phyloP scores from a whole-genome alignment of 306 rosid genomes.

The Astragalus membranaceus region DNA sequence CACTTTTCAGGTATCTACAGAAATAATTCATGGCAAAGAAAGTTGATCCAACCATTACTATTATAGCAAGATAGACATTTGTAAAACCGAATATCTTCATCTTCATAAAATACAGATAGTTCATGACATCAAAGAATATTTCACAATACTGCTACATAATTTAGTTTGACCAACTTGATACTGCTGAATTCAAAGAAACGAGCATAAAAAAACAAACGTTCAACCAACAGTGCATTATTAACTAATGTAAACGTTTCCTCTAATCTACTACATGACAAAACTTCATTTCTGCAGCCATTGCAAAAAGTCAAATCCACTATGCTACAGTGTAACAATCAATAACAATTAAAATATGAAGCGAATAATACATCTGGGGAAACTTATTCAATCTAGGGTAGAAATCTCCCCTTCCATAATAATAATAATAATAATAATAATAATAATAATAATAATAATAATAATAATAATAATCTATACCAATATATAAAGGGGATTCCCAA shows the following conservation, averaged over 20 bases:
- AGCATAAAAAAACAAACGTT: background rate
- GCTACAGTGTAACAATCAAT: background rate
- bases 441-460: no score
- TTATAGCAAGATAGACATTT: constrained; percentile 11
- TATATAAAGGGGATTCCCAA: no score
- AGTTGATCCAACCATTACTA: background rate
- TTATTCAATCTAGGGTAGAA: background rate
- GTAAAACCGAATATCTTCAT: background rate
- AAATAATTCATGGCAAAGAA: constrained; percentile 7
- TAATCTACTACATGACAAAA: background rate
- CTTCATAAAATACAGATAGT: background rate
- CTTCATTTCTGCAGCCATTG: background rate
- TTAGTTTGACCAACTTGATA: constrained; percentile 5
- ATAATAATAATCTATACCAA: no score
- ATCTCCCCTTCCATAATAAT: constrained; percentile 4
- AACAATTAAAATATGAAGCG: background rate
- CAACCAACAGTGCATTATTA: background rate
- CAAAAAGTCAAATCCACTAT: background rate
- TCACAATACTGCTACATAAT: background rate
- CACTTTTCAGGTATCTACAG: constrained; percentile 86
- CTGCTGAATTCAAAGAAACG: constrained; percentile 1
- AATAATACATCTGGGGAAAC: background rate
- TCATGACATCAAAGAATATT: constrained; percentile 3
- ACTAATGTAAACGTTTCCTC: background rate
- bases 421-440: no score